Conservation (phyloP, 768 basidiomycete species). For the Agaricus sinodeliciosus region DNA sequence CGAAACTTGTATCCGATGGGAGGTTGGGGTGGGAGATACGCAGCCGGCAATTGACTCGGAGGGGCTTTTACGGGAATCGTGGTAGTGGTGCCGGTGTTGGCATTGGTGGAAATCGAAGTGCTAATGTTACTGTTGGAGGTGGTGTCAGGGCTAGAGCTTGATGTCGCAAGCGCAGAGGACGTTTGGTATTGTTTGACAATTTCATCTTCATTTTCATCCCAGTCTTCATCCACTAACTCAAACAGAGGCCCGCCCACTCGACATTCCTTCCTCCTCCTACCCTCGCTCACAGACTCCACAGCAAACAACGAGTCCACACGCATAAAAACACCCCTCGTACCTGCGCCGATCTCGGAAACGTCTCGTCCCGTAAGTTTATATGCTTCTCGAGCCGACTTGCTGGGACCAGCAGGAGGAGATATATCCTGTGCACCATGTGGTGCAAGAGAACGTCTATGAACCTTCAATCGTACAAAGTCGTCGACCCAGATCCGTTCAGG, state of each 20-base stretch:
- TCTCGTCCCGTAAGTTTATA: constrained; percentile 19
- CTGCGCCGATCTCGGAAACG: constrained; percentile 40
- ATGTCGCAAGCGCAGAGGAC: not conserved
- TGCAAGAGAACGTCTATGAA: constrained; percentile 59
- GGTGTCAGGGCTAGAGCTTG: not conserved
- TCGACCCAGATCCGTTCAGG: constrained; percentile 84
- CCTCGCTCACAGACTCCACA: constrained; percentile 44
- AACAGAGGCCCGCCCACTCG: constrained; percentile 70
- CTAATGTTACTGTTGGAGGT: not conserved
- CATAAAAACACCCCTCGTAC: constrained; percentile 66
- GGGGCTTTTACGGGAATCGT: not conserved
- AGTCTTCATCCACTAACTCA: constrained; percentile 73
- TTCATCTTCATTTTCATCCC: constrained; percentile 37
- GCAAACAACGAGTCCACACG: constrained; percentile 58
- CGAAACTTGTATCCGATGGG: constrained; percentile 69
- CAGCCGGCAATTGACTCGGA: constrained; percentile 8
- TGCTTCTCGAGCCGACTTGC: constrained; percentile 23
- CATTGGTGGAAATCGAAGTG: not conserved
- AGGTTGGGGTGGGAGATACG: constrained; percentile 47
- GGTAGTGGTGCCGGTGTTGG: constrained; percentile 1
- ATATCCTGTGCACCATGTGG: constrained; percentile 59
- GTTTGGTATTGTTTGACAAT: constrained; percentile 4
- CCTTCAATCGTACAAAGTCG: constrained; percentile 75
- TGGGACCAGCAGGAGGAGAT: constrained; percentile 54
- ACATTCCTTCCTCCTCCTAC: constrained; percentile 47